These are phyloP conservation scores for Dendryphion nanum DNA, from an alignment of 2,329 filamentous ascomycete species.

Conservation along the genomic window DNA sequence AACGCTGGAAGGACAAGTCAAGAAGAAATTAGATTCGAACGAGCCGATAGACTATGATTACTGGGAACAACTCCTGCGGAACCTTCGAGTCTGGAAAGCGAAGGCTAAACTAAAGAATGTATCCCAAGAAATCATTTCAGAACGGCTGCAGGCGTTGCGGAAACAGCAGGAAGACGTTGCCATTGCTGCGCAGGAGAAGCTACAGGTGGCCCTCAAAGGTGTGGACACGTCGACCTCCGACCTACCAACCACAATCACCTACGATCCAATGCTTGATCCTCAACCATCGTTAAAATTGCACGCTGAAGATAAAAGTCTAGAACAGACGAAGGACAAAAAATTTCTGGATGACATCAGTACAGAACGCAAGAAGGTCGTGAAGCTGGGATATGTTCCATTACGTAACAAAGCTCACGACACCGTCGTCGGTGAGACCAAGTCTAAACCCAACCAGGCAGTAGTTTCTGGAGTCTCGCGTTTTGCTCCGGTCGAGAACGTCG, in stretches of 20 bases:
- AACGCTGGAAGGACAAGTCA: conserved; percentile 81
- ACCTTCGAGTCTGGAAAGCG: conserved; percentile 85
- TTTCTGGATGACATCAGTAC: conserved; percentile 58
- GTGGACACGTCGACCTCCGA: conserved; percentile 5
- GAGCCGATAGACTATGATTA: conserved; percentile 96
- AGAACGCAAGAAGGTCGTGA: conserved; percentile 61
- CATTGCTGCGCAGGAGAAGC: conserved; percentile 51
- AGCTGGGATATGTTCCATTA: conserved; percentile 67
- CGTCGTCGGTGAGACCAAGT: conserved; percentile 5
- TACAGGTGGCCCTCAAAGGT: conserved; percentile 47
- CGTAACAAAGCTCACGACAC: conserved; percentile 43
- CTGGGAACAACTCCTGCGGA: conserved; percentile 89
- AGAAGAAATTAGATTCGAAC: conserved; percentile 78
- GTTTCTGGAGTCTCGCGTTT: conserved; percentile 65
- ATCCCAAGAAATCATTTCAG: conserved; percentile 71
- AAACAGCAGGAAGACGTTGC: conserved; percentile 69
- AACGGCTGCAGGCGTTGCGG: conserved; percentile 64
- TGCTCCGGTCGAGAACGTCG: conserved; percentile 66
- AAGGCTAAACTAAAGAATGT: conserved; percentile 79
- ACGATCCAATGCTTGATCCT: conserved; percentile 56
- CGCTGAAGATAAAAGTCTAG: conserved; percentile 61
- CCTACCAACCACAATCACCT: conserved; percentile 13
- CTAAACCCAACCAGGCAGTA: conserved; percentile 43
- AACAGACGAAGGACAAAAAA: conserved; percentile 56
- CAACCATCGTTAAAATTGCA: conserved; percentile 65